A percentile compares a stretch with the other conserved stretches of the same genome.
These are phyloP conservation scores for Thraustotheca clavata DNA, from an alignment of 352 stramenopile species.

Conservation along the genomic window DNA sequence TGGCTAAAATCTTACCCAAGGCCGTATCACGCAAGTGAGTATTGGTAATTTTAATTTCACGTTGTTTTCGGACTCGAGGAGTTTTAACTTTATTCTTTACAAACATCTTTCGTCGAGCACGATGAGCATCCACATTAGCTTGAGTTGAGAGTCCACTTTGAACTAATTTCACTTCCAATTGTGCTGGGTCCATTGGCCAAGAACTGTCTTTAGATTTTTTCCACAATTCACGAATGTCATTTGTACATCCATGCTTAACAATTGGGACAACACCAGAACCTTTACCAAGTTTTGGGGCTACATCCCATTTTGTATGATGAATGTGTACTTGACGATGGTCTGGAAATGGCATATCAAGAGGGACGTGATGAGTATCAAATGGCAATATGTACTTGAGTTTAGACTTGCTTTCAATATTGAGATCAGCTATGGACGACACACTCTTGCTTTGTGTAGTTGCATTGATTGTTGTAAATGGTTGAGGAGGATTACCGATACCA, in stretches of 20 bases:
- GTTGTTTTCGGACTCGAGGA: conserved; percentile 65
- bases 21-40: conserved; percentile 82
- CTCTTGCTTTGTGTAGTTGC: conserved; percentile 56
- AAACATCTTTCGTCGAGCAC: conserved; percentile 67
- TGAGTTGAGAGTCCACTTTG: conserved; percentile 72
- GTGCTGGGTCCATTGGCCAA: conserved; percentile 64
- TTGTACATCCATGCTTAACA: conserved; percentile 75
- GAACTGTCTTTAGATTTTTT: conserved; percentile 55
- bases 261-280: conserved; percentile 66
- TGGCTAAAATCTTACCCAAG: conserved; percentile 72
- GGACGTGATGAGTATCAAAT: conserved; percentile 76
- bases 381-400: conserved; percentile 61
- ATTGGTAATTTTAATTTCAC: conserved; percentile 86
- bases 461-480: conserved; percentile 41
- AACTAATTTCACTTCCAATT: conserved; percentile 74
- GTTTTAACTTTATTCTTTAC: conserved; percentile 61
- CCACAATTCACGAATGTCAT: conserved; percentile 80
- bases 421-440: conserved; percentile 66
- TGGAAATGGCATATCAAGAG: conserved; percentile 65
- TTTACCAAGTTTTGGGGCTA: conserved; percentile 48
- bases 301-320: conserved; percentile 24
- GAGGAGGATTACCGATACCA: conserved; percentile 42
- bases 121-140: conserved; percentile 70
- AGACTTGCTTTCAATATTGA: conserved; percentile 77
- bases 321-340: conserved; percentile 28